Conservation (phyloP, 1,139 yeast species). For the Pichia sp. region DNA sequence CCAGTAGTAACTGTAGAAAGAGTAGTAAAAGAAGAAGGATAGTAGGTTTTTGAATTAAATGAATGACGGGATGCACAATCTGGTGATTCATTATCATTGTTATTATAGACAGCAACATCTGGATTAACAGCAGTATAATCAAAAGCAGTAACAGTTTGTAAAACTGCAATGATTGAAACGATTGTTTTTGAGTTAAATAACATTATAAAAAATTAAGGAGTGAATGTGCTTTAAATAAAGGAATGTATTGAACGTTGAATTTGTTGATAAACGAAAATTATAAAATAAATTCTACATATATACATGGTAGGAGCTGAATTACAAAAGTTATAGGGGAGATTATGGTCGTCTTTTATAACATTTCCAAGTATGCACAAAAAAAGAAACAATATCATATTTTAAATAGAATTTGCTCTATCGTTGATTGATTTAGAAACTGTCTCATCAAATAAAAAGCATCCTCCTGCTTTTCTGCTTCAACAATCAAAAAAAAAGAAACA, state of each 20-base stretch:
- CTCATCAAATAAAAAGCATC: no score
- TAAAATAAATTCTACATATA: no score
- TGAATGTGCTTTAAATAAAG: background rate
- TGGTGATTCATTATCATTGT: background rate
- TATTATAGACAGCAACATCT: constrained; percentile 1
- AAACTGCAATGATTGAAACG: constrained; percentile 1
- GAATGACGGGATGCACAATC: background rate
- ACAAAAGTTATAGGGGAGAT: no score
- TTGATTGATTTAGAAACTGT: no score
- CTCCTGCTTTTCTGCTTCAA: no score
- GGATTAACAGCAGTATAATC: constrained; percentile 4
- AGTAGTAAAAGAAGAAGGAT: background rate
- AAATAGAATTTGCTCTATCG: no score
- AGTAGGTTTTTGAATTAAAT: background rate
- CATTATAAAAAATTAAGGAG: constrained; percentile 1
- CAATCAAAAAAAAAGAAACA: no score
- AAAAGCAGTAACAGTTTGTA: constrained; percentile 6
- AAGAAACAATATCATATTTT: no score
- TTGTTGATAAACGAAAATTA: no score
- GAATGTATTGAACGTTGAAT: background rate
- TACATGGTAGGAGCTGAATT: no score
- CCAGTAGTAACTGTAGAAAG: constrained; percentile 6
- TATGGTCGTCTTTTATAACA: no score
- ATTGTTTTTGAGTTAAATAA: constrained; percentile 8
- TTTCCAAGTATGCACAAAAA: no score